Evolutionary conservation across 2,329 filamentous ascomycete species (phyloP).

Genomic region (Pyricularia pennisetigena): DNA sequence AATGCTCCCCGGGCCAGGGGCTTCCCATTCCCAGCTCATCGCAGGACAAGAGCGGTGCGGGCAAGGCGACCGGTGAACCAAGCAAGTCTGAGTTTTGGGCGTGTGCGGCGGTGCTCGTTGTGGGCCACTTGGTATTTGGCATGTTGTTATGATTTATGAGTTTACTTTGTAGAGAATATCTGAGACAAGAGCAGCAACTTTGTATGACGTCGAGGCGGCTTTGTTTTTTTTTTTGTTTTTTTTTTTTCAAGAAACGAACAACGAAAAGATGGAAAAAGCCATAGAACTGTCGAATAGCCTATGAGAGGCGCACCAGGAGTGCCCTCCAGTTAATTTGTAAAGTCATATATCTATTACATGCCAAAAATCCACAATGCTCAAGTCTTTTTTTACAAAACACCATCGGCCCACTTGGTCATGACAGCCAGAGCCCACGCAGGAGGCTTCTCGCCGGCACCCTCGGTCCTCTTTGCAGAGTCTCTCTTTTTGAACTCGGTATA

Average conservation of each 20-base stretch:
- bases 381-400: not conserved
- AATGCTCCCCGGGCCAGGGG: constrained; percentile 10
- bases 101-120: not conserved
- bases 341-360: not conserved
- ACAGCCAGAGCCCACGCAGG: not conserved
- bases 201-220: not conserved
- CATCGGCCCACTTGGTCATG: not conserved
- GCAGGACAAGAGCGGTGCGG: constrained; percentile 2
- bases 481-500: constrained; percentile 29
- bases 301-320: not conserved
- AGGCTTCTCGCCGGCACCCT: not conserved
- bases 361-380: not conserved
- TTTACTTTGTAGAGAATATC: not conserved
- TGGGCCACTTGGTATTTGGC: not conserved
- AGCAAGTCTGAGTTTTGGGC: not conserved
- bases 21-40: not conserved
- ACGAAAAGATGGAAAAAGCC: not conserved
- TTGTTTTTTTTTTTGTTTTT: too few species aligned
- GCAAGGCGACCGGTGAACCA: not conserved
- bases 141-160: not conserved
- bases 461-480: constrained; percentile 28
- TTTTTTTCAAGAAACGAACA: too few species aligned
- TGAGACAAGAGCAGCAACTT: not conserved
- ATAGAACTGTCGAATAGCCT: not conserved
- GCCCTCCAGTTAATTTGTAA: not conserved